Conservation (phyloP, 352 stramenopile genomes). For the Saprolegnia parasitica region DNA sequence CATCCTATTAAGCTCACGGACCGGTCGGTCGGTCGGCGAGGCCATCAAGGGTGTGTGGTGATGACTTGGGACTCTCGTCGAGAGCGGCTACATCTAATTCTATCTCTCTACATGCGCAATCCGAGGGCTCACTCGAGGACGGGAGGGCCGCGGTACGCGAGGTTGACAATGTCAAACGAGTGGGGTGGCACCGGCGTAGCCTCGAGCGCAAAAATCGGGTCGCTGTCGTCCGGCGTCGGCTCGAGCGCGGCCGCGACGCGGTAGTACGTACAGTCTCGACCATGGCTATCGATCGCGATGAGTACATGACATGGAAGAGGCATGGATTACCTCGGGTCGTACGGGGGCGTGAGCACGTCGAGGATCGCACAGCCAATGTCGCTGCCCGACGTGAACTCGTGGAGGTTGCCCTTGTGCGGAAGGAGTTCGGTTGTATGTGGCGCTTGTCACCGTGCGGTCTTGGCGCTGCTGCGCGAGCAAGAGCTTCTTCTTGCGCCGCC, state of each 20-base stretch:
- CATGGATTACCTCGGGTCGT: conserved; percentile 38
- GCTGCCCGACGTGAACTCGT: conserved; percentile 61
- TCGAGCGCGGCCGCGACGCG: background rate
- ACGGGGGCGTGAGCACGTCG: conserved; percentile 80
- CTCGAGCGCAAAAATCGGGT: conserved; percentile 5
- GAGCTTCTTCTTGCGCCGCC: conserved; percentile 8
- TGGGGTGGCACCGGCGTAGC: background rate
- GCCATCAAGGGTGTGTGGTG: too few relatives aligned
- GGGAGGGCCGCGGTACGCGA: background rate
- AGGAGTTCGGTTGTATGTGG: conserved; percentile 65
- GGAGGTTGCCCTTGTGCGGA: conserved; percentile 63
- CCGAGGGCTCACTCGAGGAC: background rate
- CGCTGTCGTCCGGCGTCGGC: background rate
- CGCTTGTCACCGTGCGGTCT: conserved; percentile 41
- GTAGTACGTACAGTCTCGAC: conserved; percentile 27
- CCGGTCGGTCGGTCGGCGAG: too few relatives aligned
- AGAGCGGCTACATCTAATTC: too few relatives aligned
- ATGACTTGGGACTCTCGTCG: too few relatives aligned
- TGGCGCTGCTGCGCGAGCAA: conserved; percentile 38
- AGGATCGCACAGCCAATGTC: conserved; percentile 77
- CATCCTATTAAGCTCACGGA: too few relatives aligned
- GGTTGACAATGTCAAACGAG: conserved; percentile 18
- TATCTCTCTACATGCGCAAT: too few relatives aligned
- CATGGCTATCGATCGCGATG: background rate
- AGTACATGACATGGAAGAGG: background rate